phyloP scores from a whole-genome alignment of 1,284 basidiomycete genomes.

The Coriolopsis trogii region DNA sequence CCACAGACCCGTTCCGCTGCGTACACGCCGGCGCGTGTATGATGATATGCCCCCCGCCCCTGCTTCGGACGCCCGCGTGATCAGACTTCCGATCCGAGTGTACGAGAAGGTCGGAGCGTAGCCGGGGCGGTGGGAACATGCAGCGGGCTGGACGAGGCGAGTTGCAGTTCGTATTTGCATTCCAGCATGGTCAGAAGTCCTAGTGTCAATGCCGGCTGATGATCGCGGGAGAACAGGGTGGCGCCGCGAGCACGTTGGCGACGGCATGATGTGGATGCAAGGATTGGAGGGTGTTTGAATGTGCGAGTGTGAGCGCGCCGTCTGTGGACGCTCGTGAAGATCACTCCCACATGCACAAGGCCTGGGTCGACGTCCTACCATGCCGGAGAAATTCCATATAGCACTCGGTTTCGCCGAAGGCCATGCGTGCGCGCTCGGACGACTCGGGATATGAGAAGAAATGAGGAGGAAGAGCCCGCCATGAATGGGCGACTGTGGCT shows the following conservation, averaged over 20 bases:
- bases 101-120: not conserved
- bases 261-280: not conserved
- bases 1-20: constrained; percentile 1
- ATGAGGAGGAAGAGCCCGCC: not conserved
- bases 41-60: constrained; percentile 5
- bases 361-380: not conserved
- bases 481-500: not conserved
- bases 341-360: not conserved
- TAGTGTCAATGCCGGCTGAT: constrained; percentile 4
- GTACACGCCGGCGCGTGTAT: not conserved
- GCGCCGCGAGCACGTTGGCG: too few species aligned
- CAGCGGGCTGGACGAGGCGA: not conserved
- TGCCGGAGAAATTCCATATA: not conserved
- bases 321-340: not conserved
- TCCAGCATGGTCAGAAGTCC: not conserved
- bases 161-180: not conserved
- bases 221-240: constrained; percentile 9
- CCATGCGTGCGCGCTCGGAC: not conserved
- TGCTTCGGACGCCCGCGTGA: constrained; percentile 9
- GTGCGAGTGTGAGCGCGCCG: not conserved
- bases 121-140: not conserved
- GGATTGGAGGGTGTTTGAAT: not conserved
- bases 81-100: constrained; percentile 16
- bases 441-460: not conserved
- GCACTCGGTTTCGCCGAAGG: not conserved